Base-by-base conservation (phyloP, 1,284 basidiomycete genomes). In the Gomphus bonarii region DNA sequence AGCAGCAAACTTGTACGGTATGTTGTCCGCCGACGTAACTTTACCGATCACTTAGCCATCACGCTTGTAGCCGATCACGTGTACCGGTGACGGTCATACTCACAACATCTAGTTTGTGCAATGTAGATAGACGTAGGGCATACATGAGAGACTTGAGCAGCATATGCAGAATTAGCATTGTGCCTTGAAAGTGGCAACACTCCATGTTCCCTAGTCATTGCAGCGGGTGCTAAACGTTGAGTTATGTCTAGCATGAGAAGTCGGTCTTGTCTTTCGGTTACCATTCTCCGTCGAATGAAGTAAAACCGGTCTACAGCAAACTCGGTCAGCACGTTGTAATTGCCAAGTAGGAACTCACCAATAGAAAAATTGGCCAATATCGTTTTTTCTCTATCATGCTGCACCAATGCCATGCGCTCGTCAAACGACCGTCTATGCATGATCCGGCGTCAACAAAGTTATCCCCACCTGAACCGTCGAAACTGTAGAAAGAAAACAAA, bases 391-490 rank as follows among this genome's bases (percentile, higher is more conserved):
- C 88, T 62, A 91, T 68, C 50, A 74, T 74, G 51, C 81, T 80
- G 69, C 88, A 91, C 88, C 88, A 91, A 66, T 91, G 88, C 88
- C 88, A 91, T 2, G 88, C 88, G 66, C 85, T 88, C 38, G 88
- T 89, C 64, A 90, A 68, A 16, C 87, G 73, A 16, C 79, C 80
- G 55, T 82, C 80, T 59, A 81, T 81, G 64, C 80, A 77, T 18
- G 71, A 72, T 6, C 73, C 73, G 16, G 67, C 67, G 47, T 65
- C 64, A 43, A 57, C 63, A 40, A 70, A 61, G 49, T 62, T 62
- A 54, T 61, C 64, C 5, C 86, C 87, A 8, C 88, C 87, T 18
- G 84, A 87, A 1, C 88, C 88, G 67, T 90, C 87, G 65, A 90
- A 91, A 3, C 81, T 57, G 25, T 9, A 54, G 16, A 28, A 50